Percentiles rank a stretch among this genome's conserved stretches.
Conservation (phyloP, 148 eudicot species). For the Camellia sinensis region DNA sequence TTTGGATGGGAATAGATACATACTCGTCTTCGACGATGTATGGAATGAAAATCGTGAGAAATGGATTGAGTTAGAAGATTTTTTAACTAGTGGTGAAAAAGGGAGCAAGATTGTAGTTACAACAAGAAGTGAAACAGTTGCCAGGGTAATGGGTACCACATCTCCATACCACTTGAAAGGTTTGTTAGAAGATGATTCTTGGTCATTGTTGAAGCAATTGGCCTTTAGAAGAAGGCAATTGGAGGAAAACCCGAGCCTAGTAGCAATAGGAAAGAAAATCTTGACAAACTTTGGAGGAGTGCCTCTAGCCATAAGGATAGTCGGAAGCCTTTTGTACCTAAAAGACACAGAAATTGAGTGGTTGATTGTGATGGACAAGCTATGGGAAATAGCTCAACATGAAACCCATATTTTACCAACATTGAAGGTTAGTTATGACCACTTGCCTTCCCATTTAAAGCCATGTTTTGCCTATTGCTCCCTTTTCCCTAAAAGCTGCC, state of each 20-base stretch:
- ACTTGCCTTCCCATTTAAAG: slow-evolving; percentile 30
- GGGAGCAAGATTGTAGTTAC: slow-evolving; percentile 20
- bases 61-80: slow-evolving; percentile 15
- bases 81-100: background rate
- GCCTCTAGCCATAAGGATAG: slow-evolving; percentile 28
- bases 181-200: background rate
- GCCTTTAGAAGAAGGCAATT: slow-evolving; percentile 13
- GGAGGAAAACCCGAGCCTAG: background rate
- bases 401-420: slow-evolving; percentile 10
- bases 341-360: slow-evolving; percentile 18
- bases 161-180: background rate
- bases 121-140: background rate
- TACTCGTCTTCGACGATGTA: slow-evolving; percentile 16
- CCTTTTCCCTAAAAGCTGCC: slow-evolving; percentile 34
- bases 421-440: slow-evolving; percentile 35
- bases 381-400: slow-evolving; percentile 9
- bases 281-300: slow-evolving; percentile 25
- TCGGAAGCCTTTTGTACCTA: slow-evolving; percentile 20
- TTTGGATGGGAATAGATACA: slow-evolving; percentile 11
- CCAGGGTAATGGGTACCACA: background rate
- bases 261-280: slow-evolving; percentile 22
- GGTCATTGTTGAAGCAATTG: slow-evolving; percentile 13
- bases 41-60: slow-evolving; percentile 15
- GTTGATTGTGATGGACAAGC: slow-evolving; percentile 10
- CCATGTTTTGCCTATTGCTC: slow-evolving; percentile 50